Conservation (phyloP, 257 asterid genomes). For the Fraxinus americana region DNA sequence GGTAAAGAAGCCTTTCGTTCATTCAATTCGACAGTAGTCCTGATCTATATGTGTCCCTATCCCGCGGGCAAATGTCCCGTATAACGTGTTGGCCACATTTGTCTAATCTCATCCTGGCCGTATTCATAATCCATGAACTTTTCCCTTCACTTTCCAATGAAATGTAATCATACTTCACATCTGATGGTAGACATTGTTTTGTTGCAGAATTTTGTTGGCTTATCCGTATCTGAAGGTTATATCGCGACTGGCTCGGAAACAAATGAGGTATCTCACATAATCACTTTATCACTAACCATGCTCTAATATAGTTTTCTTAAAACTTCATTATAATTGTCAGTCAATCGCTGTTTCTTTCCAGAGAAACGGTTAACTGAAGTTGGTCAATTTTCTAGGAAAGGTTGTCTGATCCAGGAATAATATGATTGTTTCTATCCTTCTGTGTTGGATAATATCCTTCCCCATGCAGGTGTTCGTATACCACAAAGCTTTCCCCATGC, state of each 20-base stretch:
- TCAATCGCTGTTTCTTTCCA: background rate
- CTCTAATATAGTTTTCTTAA: background rate
- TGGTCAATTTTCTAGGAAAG: background rate
- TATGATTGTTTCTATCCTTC: background rate
- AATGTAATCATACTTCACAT: constrained; percentile 8
- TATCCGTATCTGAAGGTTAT: constrained; percentile 91
- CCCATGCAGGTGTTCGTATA: constrained; percentile 69
- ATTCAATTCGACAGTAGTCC: background rate
- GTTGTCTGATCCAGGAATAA: background rate
- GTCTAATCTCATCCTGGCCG: constrained; percentile 3
- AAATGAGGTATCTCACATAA: constrained; percentile 66
- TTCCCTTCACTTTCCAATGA: background rate
- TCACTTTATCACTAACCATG: background rate
- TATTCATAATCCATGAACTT: background rate
- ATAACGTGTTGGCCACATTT: background rate
- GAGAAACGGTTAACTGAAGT: background rate
- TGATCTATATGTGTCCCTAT: background rate
- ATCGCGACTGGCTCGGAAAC: constrained; percentile 98
- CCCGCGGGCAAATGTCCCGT: background rate
- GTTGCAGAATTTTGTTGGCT: constrained; percentile 93
- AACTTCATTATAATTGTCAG: background rate
- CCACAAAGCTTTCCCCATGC: constrained; percentile 93
- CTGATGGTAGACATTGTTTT: constrained; percentile 26
- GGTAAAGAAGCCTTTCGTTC: background rate
- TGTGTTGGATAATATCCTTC: constrained; percentile 8